Evolutionary conservation across 441 rosid species (phyloP).

Genomic region (Bocquillonia castaneifolia): DNA sequence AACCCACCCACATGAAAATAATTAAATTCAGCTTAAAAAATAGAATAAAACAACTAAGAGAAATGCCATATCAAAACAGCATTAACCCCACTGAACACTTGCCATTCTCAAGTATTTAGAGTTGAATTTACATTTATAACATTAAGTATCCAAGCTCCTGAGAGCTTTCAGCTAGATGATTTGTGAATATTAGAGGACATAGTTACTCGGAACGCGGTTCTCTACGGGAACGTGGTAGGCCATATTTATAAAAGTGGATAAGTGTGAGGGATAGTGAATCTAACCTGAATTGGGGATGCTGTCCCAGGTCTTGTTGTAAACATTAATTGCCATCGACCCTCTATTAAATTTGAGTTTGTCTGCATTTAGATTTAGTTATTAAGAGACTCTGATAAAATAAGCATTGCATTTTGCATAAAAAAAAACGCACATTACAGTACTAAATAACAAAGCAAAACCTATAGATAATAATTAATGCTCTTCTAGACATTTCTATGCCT

Average conservation of each 20-base stretch:
- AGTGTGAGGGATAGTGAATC: background rate
- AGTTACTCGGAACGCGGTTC: no score
- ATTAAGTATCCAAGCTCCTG: no score
- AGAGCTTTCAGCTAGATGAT: no score
- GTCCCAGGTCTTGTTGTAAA: slow-evolving; percentile 95
- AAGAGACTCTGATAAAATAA: no score
- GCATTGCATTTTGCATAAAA: background rate
- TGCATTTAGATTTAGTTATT: slow-evolving; percentile 14
- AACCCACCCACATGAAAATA: background rate
- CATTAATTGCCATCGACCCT: slow-evolving; percentile 89
- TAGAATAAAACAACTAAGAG: background rate
- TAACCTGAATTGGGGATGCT: slow-evolving; percentile 90
- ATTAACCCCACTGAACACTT: background rate
- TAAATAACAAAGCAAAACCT: background rate
- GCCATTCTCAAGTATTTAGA: background rate
- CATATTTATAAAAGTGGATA: background rate
- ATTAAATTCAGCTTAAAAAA: slow-evolving; percentile 2
- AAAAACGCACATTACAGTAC: background rate
- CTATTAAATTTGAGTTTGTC: slow-evolving; percentile 69
- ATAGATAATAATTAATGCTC: no score
- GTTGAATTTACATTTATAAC: no score
- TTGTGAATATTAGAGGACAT: no score
- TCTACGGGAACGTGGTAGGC: no score
- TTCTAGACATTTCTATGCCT: no score
- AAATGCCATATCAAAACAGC: background rate